Conservation (phyloP, 805 yeast genomes). For the Kuraishia floccosa region DNA sequence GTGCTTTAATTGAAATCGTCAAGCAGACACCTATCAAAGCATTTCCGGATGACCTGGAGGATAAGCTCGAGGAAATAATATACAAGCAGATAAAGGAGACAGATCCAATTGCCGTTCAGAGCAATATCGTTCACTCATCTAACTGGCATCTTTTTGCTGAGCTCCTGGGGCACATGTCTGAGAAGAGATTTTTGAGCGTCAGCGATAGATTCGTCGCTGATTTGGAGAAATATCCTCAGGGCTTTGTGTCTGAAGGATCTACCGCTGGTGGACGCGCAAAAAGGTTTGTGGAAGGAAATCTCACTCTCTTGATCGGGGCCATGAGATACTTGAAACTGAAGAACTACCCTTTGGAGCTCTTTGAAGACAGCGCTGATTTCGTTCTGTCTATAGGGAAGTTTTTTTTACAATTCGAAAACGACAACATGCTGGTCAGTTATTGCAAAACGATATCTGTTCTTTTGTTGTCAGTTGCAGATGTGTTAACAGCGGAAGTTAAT, state of each 20-base stretch:
- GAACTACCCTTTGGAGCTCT: slow-evolving; percentile 77
- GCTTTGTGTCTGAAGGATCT: slow-evolving; percentile 10
- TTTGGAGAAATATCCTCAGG: slow-evolving; percentile 66
- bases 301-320: slow-evolving; percentile 75
- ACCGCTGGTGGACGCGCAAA: slow-evolving; percentile 13
- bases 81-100: slow-evolving; percentile 82
- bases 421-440: slow-evolving; percentile 61
- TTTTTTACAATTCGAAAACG: slow-evolving; percentile 53
- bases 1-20: slow-evolving; percentile 88
- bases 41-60: slow-evolving; percentile 69
- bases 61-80: slow-evolving; percentile 84
- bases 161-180: slow-evolving; percentile 84
- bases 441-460: slow-evolving; percentile 74
- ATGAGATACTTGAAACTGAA: slow-evolving; percentile 77
- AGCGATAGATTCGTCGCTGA: slow-evolving; percentile 92
- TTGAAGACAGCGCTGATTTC: slow-evolving; percentile 92
- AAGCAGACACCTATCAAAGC: slow-evolving; percentile 71
- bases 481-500: slow-evolving; percentile 86
- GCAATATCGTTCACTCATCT: slow-evolving; percentile 70
- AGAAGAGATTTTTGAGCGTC: slow-evolving; percentile 70
- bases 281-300: slow-evolving; percentile 36
- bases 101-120: slow-evolving; percentile 60
- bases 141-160: slow-evolving; percentile 92
- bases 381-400: slow-evolving; percentile 79
- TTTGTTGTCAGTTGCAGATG: slow-evolving; percentile 72